These are phyloP conservation scores for Oxyria digyna DNA, from an alignment of 148 eudicot species.

Conservation along the genomic window DNA sequence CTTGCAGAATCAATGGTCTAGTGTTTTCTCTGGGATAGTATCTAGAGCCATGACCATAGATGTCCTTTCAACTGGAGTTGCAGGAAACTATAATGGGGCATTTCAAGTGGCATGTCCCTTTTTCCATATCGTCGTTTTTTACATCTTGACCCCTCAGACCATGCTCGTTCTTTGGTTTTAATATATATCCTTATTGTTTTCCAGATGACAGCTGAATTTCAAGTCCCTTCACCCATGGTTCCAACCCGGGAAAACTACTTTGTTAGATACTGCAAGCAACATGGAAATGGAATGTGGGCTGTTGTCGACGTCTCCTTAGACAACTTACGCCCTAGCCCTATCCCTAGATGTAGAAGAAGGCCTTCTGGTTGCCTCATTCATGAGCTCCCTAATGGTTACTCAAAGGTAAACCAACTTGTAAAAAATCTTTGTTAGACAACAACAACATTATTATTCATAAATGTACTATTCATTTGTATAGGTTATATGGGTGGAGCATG, in stretches of 20 bases:
- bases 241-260: conserved; percentile 86
- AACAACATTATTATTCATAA: too few species aligned
- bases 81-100: conserved; percentile 90
- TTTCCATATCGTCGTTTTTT: background rate
- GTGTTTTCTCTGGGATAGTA: conserved; percentile 63
- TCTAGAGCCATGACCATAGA: conserved; percentile 79
- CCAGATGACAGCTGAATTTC: conserved; percentile 86
- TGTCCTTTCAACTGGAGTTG: conserved; percentile 87
- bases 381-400: conserved; percentile 82
- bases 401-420: conserved; percentile 43
- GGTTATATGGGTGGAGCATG: conserved; percentile 15
- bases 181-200: background rate
- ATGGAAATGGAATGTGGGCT: conserved; percentile 73
- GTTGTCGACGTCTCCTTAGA: conserved; percentile 88
- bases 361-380: conserved; percentile 92
- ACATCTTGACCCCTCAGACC: too few species aligned
- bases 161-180: background rate
- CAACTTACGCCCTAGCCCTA: conserved; percentile 42
- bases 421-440: too few species aligned
- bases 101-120: conserved; percentile 63
- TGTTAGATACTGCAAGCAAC: conserved; percentile 82
- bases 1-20: conserved; percentile 72
- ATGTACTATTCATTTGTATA: too few species aligned
- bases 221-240: conserved; percentile 86
- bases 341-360: conserved; percentile 57